These are phyloP conservation scores for Fusarium floridanum DNA, from an alignment of 2,329 filamentous ascomycete species.

Conservation along the genomic window DNA sequence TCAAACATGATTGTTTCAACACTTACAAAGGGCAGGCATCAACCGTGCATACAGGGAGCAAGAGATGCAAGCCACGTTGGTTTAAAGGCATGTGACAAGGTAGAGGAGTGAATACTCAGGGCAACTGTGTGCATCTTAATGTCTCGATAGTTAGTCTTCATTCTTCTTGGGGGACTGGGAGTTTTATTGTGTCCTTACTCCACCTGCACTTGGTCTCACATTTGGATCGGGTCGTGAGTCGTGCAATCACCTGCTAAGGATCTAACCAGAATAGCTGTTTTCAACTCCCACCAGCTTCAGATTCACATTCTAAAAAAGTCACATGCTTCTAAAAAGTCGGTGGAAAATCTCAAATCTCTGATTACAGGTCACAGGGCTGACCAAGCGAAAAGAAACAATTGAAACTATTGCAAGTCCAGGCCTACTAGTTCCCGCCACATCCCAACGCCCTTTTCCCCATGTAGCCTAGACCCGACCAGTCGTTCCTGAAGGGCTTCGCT, in stretches of 20 bases:
- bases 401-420: conserved; percentile 3
- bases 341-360: neutral
- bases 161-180: neutral
- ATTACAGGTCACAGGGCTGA: neutral
- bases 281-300: neutral
- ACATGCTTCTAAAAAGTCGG: neutral
- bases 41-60: neutral
- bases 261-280: too few relatives aligned
- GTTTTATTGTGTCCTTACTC: neutral
- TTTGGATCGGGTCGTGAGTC: too few relatives aligned
- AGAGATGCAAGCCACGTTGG: neutral
- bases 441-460: neutral
- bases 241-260: neutral
- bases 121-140: neutral
- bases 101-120: neutral
- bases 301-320: neutral
- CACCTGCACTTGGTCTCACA: neutral
- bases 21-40: neutral
- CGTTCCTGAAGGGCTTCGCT: neutral
- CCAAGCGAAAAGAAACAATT: neutral
- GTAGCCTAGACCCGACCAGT: neutral
- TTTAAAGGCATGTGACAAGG: neutral
- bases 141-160: neutral
- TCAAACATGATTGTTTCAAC: neutral
- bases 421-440: neutral